These are phyloP conservation scores for Arthroderma uncinatum DNA, from an alignment of 2,329 filamentous ascomycete species.

Conservation along the genomic window DNA sequence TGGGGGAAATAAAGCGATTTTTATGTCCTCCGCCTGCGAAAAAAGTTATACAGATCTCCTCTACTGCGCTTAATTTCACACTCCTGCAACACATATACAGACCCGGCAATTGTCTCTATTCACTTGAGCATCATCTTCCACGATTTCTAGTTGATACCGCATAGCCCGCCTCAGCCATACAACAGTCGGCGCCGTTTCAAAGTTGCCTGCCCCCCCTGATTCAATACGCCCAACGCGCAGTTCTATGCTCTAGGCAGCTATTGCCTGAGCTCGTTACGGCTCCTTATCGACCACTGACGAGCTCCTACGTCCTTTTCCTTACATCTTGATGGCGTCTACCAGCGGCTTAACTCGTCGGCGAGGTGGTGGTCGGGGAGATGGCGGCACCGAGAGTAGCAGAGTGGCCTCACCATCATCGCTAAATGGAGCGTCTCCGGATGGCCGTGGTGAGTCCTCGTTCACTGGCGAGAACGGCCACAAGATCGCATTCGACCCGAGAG, in stretches of 20 bases:
- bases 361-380: slow-evolving; percentile 54
- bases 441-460: slow-evolving; percentile 68
- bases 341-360: slow-evolving; percentile 62
- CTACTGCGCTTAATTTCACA: not conserved
- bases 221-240: not conserved
- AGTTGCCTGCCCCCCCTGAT: slow-evolving; percentile 6
- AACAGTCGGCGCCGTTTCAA: slow-evolving; percentile 19
- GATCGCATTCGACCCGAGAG: slow-evolving; percentile 93
- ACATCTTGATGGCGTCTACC: slow-evolving; percentile 49
- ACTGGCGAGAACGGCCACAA: slow-evolving; percentile 90
- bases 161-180: not conserved
- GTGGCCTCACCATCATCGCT: slow-evolving; percentile 53
- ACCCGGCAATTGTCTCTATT: not conserved
- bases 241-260: slow-evolving; percentile 9
- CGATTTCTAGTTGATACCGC: not conserved
- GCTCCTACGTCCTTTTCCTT: slow-evolving; percentile 14
- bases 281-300: slow-evolving; percentile 3
- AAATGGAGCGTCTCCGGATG: slow-evolving; percentile 47
- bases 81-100: not conserved
- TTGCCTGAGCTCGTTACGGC: slow-evolving; percentile 13
- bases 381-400: slow-evolving; percentile 49
- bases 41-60: too few relatives aligned
- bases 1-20: not conserved
- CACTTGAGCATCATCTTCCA: not conserved
- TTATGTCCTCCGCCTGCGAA: not conserved